Evolutionary conservation across 2,329 filamentous ascomycete genomes (phyloP).

Genomic region (Penicillium sp.): DNA sequence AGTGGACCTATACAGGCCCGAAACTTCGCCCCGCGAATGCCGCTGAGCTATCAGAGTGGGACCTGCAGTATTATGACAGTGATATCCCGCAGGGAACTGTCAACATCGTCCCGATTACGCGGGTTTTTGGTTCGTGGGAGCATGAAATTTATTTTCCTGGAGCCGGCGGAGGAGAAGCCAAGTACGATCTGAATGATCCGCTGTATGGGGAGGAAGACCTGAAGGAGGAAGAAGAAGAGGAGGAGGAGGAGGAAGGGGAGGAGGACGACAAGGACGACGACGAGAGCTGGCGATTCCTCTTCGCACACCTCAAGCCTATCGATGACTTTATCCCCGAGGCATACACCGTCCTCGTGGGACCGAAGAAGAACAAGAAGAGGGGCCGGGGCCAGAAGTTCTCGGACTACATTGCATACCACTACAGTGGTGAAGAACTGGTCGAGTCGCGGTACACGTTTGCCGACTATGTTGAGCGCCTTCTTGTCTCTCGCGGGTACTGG

Average conservation of each 20-base stretch:
- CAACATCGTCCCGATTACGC: neutral
- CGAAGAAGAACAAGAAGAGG: neutral
- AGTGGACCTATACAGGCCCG: neutral
- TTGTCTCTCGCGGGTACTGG: neutral
- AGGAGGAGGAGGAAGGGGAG: neutral
- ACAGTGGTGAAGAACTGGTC: neutral
- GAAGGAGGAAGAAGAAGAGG: neutral
- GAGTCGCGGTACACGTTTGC: neutral
- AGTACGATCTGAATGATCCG: neutral
- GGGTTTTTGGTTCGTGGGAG: neutral
- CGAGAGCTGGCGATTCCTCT: neutral
- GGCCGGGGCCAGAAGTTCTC: neutral
- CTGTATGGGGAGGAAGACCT: neutral
- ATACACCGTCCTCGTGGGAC: neutral
- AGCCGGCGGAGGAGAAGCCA: neutral
- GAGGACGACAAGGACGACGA: neutral
- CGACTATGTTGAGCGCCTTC: neutral
- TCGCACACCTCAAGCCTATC: neutral
- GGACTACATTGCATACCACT: neutral
- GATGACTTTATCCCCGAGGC: neutral
- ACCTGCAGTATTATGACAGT: neutral
- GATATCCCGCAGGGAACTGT: neutral
- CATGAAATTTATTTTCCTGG: neutral
- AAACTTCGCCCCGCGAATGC: neutral
- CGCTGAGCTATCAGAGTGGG: neutral